Evolutionary conservation across 768 basidiomycete genomes (phyloP).

Genomic region (Piloderma croceum): DNA sequence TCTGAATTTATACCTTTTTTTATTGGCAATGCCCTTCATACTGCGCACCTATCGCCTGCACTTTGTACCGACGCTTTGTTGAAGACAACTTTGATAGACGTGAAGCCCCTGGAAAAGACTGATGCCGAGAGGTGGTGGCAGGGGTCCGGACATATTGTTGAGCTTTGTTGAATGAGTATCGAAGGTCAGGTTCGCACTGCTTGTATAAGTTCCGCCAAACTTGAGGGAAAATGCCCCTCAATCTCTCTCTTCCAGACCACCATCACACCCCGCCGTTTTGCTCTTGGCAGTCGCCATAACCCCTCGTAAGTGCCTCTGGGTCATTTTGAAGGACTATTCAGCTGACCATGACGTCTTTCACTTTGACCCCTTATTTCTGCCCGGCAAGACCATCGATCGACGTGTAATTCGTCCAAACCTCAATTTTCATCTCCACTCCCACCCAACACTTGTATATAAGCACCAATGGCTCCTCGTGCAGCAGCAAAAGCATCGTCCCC

Average conservation of each 20-base stretch:
- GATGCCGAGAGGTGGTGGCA: no score
- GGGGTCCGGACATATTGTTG: background rate
- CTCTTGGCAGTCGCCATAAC: slow-evolving; percentile 4
- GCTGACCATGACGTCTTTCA: slow-evolving; percentile 3
- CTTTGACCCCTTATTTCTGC: slow-evolving; percentile 26
- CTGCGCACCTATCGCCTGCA: no score
- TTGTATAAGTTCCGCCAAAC: slow-evolving; percentile 59
- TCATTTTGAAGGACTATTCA: slow-evolving; percentile 2
- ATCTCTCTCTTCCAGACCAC: slow-evolving; percentile 40
- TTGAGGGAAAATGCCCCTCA: slow-evolving; percentile 41
- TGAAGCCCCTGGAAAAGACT: no score
- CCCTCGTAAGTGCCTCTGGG: slow-evolving; percentile 6
- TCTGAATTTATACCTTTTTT: no score
- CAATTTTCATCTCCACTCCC: no score
- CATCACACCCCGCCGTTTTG: slow-evolving; percentile 11
- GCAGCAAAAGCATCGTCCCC: slow-evolving; percentile 36
- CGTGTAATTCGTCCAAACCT: slow-evolving; percentile 8
- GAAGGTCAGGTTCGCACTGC: slow-evolving; percentile 15
- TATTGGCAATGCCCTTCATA: no score
- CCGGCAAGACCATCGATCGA: slow-evolving; percentile 15
- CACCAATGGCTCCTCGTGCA: slow-evolving; percentile 40
- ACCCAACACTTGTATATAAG: slow-evolving; percentile 2
- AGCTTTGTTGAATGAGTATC: background rate
- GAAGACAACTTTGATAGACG: no score
- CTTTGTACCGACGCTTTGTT: no score